phyloP scores from a whole-genome alignment of 2,329 filamentous ascomycete genomes.

The Periconia macrospinosa region DNA sequence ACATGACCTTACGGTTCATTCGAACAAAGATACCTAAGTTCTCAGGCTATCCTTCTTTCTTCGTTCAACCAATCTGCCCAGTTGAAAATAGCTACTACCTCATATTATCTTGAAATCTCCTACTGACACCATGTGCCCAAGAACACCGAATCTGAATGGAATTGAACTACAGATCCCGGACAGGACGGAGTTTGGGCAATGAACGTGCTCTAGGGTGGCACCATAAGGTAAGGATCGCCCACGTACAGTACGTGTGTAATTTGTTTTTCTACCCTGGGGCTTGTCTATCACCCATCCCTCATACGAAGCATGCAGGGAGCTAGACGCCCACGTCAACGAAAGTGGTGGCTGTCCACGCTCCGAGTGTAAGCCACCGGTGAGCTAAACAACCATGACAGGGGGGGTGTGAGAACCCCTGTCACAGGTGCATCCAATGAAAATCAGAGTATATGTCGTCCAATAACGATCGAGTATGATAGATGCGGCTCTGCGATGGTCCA shows the following conservation, averaged over 20 bases:
- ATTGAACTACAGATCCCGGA: background rate
- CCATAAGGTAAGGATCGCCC: conserved; percentile 29
- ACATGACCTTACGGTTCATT: background rate
- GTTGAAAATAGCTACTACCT: background rate
- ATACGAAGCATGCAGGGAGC: conserved; percentile 23
- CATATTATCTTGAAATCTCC: background rate
- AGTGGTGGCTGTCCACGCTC: conserved; percentile 31
- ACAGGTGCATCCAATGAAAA: background rate
- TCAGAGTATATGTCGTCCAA: background rate
- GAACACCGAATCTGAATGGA: background rate
- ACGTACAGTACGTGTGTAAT: conserved; percentile 16
- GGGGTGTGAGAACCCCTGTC: too few species aligned
- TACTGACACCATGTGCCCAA: background rate
- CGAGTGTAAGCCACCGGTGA: conserved; percentile 34
- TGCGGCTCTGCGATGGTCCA: conserved; percentile 39
- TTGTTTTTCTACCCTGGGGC: conserved; percentile 28
- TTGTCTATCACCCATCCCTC: conserved; percentile 21
- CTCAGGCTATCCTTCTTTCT: background rate
- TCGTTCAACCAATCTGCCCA: background rate
- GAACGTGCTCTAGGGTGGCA: conserved; percentile 15
- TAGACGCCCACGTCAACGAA: conserved; percentile 25
- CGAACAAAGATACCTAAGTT: too few species aligned
- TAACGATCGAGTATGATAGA: conserved; percentile 6
- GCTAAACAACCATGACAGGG: conserved; percentile 23
- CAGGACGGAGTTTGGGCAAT: conserved; percentile 11